Conservation (phyloP, 2,329 filamentous ascomycete genomes). For the Xylariaceae sp. region DNA sequence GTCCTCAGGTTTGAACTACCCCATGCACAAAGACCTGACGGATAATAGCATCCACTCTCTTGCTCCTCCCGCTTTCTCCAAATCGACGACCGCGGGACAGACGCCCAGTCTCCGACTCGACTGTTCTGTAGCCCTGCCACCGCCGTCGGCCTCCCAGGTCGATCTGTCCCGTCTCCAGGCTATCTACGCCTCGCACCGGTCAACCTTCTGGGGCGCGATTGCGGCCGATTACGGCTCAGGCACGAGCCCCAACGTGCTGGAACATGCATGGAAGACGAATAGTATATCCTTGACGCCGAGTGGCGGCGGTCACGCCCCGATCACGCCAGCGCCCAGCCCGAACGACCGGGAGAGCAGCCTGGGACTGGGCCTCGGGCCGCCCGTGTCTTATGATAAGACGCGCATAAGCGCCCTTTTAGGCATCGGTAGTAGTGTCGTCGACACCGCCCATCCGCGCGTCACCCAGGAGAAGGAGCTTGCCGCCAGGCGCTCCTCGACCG, state of each 20-base stretch:
- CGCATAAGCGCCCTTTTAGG: conserved; percentile 59
- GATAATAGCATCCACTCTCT: conserved; percentile 37
- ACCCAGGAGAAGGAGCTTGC: conserved; percentile 54
- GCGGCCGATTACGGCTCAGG: conserved; percentile 66
- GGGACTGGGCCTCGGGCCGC: too few species aligned
- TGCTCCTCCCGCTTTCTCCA: conserved; percentile 42
- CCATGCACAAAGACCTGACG: conserved; percentile 35
- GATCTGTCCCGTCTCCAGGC: conserved; percentile 62
- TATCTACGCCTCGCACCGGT: conserved; percentile 65
- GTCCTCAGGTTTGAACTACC: conserved; percentile 36
- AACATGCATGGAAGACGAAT: conserved; percentile 62
- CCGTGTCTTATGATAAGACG: conserved; percentile 51
- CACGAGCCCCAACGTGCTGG: conserved; percentile 56
- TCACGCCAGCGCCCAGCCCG: conserved; percentile 49
- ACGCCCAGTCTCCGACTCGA: conserved; percentile 54
- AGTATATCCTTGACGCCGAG: too few species aligned
- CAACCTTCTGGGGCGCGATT: conserved; percentile 67
- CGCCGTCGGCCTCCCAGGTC: conserved; percentile 42
- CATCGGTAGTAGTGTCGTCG: too few species aligned
- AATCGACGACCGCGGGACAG: conserved; percentile 35
- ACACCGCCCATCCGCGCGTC: conserved; percentile 50
- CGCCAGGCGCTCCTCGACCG: too few species aligned
- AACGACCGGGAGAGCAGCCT: conserved; percentile 42
- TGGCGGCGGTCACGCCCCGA: conserved; percentile 38
- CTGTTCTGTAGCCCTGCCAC: conserved; percentile 43